These are phyloP conservation scores for Vararia minispora DNA, from an alignment of 768 basidiomycete genomes.

Conservation along the genomic window DNA sequence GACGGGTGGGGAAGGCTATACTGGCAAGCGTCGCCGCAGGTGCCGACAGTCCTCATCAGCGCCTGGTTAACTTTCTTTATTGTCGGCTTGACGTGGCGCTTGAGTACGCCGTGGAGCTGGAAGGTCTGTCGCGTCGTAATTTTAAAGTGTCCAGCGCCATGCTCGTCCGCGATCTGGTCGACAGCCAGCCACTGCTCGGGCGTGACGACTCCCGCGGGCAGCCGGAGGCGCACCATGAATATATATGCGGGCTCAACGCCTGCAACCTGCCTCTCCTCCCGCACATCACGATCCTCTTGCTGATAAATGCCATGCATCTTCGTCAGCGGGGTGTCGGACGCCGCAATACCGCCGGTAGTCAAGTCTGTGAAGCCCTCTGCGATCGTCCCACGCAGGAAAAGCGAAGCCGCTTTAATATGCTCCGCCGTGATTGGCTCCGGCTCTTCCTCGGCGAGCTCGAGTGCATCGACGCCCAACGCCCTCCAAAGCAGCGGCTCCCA, in stretches of 20 bases:
- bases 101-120: constrained; percentile 99
- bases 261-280: constrained; percentile 83
- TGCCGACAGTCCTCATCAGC: constrained; percentile 90
- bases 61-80: constrained; percentile 92
- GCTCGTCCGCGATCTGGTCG: constrained; percentile 92
- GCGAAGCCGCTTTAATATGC: constrained; percentile 94
- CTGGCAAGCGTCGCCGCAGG: constrained; percentile 96
- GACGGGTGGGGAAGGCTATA: constrained; percentile 20
- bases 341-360: constrained; percentile 76
- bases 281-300: constrained; percentile 95
- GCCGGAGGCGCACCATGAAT: constrained; percentile 96
- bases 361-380: constrained; percentile 77
- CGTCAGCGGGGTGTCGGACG: constrained; percentile 85
- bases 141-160: constrained; percentile 89
- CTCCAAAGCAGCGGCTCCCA: constrained; percentile 94
- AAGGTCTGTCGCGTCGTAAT: constrained; percentile 95
- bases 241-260: constrained; percentile 93
- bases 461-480: constrained; percentile 75
- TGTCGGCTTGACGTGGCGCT: constrained; percentile 86
- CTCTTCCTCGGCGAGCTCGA: constrained; percentile 87
- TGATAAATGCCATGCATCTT: constrained; percentile 96
- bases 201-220: constrained; percentile 89
- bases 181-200: constrained; percentile 89
- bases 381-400: constrained; percentile 90
- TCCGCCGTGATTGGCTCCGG: constrained; percentile 97